A percentile compares a stretch with the other conserved stretches of the same genome.
These are phyloP conservation scores for Trypanosoma scelopori DNA, from an alignment of 208 protist genomes.

Conservation along the genomic window DNA sequence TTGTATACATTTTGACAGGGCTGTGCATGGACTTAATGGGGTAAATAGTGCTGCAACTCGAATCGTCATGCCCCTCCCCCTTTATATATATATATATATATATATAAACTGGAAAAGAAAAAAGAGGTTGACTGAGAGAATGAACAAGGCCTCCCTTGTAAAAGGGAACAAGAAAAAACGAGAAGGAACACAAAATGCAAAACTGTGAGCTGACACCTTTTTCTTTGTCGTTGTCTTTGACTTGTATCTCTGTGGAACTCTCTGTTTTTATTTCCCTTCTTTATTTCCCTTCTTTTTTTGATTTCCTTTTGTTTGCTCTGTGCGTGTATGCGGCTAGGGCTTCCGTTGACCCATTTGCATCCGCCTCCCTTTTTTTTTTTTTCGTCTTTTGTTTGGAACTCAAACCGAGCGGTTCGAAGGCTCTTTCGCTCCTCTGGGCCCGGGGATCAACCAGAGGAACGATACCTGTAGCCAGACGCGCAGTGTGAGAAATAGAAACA, in stretches of 20 bases:
- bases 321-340: no score
- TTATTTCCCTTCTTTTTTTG: background rate
- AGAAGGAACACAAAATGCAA: background rate
- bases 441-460: background rate
- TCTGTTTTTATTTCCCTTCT: background rate
- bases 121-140: background rate
- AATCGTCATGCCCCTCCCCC: background rate
- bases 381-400: no score
- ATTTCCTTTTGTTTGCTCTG: no score
- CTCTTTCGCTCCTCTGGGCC: background rate
- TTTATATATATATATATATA: background rate
- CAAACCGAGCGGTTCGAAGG: background rate
- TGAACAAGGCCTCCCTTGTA: no score
- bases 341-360: background rate
- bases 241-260: no score
- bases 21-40: slow-evolving; percentile 12
- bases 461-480: background rate
- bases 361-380: slow-evolving; percentile 1
- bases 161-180: background rate
- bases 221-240: background rate
- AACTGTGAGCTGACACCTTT: no score
- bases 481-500: no score
- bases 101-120: background rate
- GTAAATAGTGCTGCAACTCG: background rate
- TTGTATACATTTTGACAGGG: slow-evolving; percentile 46